A percentile compares a stretch with the other conserved stretches of the same genome.
These are phyloP conservation scores for Botrytis aclada DNA, from an alignment of 2,329 filamentous ascomycete genomes.

Conservation along the genomic window DNA sequence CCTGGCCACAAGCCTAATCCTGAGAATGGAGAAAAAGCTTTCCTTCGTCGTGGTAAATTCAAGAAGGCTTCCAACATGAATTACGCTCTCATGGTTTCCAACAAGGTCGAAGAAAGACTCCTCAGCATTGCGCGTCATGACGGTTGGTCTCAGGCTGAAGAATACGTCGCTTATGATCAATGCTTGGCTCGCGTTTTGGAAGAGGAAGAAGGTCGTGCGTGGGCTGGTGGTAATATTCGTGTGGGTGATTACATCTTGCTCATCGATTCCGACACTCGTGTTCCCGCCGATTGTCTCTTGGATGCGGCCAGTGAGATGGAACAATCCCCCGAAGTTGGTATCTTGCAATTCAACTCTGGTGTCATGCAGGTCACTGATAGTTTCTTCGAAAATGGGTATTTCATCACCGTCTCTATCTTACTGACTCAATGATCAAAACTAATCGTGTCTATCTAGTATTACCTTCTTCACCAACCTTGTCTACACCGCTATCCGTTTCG, in stretches of 20 bases:
- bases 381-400: slow-evolving; percentile 62
- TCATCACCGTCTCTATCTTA: background rate
- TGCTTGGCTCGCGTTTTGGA: slow-evolving; percentile 64
- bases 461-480: slow-evolving; percentile 72
- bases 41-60: slow-evolving; percentile 56
- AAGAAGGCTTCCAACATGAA: slow-evolving; percentile 52
- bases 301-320: slow-evolving; percentile 82
- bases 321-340: slow-evolving; percentile 72
- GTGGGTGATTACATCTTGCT: slow-evolving; percentile 80
- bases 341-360: slow-evolving; percentile 73
- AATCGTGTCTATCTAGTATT: slow-evolving; percentile 40
- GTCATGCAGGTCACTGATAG: slow-evolving; percentile 76
- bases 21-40: slow-evolving; percentile 33
- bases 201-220: slow-evolving; percentile 62
- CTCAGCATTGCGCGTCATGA: background rate
- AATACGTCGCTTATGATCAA: slow-evolving; percentile 62
- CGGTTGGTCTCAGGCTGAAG: slow-evolving; percentile 66
- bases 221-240: slow-evolving; percentile 83
- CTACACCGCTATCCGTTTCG: slow-evolving; percentile 73
- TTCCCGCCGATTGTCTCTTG: slow-evolving; percentile 72
- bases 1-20: slow-evolving; percentile 14
- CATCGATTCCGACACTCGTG: slow-evolving; percentile 77
- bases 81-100: slow-evolving; percentile 42
- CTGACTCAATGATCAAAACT: background rate
- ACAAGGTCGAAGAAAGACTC: slow-evolving; percentile 15